Conservation (phyloP, 495 filamentous ascomycete genomes). For the Hyphodiscus hymeniophilus region DNA sequence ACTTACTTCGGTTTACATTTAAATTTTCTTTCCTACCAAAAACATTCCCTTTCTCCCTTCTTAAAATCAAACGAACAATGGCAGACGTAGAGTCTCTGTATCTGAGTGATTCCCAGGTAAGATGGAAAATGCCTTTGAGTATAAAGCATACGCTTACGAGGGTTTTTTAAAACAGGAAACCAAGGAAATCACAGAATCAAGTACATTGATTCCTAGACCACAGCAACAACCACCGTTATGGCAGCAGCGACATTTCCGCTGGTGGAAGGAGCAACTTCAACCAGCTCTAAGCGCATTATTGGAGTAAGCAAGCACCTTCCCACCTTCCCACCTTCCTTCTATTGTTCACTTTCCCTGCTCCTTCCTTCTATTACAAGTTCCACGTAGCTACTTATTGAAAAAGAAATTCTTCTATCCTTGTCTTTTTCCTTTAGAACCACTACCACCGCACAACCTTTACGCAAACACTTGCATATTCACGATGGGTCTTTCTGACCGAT, state of each 20-base stretch:
- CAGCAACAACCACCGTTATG: slow-evolving; percentile 15
- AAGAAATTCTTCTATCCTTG: slow-evolving; percentile 12
- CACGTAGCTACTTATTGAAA: no score
- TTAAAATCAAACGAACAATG: slow-evolving; percentile 12
- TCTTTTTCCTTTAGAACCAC: slow-evolving; percentile 14
- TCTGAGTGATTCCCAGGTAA: slow-evolving; percentile 15
- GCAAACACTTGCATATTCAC: slow-evolving; percentile 5
- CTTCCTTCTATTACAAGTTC: slow-evolving; percentile 13
- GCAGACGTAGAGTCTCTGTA: slow-evolving; percentile 15
- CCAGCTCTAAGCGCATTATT: slow-evolving; percentile 15
- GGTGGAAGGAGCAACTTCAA: slow-evolving; percentile 17
- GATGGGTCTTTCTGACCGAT: slow-evolving; percentile 15
- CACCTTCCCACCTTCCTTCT: slow-evolving; percentile 12
- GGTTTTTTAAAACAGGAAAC: slow-evolving; percentile 18
- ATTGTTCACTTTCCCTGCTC: slow-evolving; percentile 13
- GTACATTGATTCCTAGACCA: slow-evolving; percentile 16
- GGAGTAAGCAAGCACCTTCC: slow-evolving; percentile 18
- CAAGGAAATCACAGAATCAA: slow-evolving; percentile 17
- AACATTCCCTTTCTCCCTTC: no score
- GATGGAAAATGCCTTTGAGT: slow-evolving; percentile 9
- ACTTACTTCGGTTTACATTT: slow-evolving; percentile 9
- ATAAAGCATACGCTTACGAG: slow-evolving; percentile 15
- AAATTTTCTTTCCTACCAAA: slow-evolving; percentile 7
- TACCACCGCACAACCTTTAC: no score
- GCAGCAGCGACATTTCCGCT: slow-evolving; percentile 10